Base-by-base conservation (phyloP, 768 basidiomycete genomes). In the Omphalotus guepiniiformis region DNA sequence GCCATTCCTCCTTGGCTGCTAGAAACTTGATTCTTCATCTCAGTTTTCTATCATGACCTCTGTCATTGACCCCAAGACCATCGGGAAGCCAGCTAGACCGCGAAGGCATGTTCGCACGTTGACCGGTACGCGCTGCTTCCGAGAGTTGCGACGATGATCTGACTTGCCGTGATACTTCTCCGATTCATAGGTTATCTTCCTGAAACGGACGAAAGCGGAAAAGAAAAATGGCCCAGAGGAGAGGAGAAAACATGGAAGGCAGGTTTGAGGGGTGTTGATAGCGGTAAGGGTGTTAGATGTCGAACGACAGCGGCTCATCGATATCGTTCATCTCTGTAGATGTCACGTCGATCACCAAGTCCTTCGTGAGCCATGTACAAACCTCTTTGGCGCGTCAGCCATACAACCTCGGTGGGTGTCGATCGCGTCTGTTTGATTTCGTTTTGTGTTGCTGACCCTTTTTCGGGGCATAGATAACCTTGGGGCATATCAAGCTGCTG, bases 401-500 rank as follows among this genome's bases (percentile, higher is more conserved):
- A 2, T 90, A 88, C 73, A 98, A 92, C 63, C 73, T 95, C 42
- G 84, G 85, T 72, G 62, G 25, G 66, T 53, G 18, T 21, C 12
- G 13, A 35, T 7, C 13, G 4, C 22, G 28, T 27, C 21, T 18
- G 21, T 4, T 34, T 49, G 13, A 12, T 28, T 38, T 26, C 35
- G 28, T 18, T 13, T 7, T 50, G 30, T 26, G 18, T 46, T 22
- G 11, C 9, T 22, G 38, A n/a, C 21, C n/a, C 30, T 11, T 42
- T 15, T 19, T 13, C 3, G 19, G 7, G 6, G 9, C 21, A n/a
- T 48, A 79, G 86, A 89, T 62, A 69, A 87, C 63, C 67, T 92
- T 28, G 89, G 91, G 38, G 89, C 91, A 30, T 97, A 96, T 70
- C 92, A 95, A 63, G 93, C 93, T 3, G 79, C 89, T 13, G 93